Evolutionary conservation across 169 alveolate species (phyloP), one percentile per base, ranked within the genome.

Genomic region (Hepatocystis sp.): DNA sequence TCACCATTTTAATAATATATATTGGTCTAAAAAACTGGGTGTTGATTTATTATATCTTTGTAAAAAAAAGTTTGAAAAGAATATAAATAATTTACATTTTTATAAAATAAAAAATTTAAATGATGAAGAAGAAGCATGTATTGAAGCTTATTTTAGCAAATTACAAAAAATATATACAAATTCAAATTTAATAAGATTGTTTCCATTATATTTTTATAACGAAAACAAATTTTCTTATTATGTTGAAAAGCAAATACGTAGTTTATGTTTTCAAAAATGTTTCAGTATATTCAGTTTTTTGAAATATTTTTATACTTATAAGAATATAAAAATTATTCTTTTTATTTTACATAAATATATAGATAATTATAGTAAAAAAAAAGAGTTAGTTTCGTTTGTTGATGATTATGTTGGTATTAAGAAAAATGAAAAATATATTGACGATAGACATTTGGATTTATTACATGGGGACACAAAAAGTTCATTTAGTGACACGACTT

Each of bases 131-230:
- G 88, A 76, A 58, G 21, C 56, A 21, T 58, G 47, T 28, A 44
- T 76, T 7, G 88, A 76, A 56, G 44, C 7, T 10, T 76, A 76
- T 76, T 76, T 76, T 76, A 76, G 8, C 3, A 28, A 58, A 58
- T 44, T 76, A 49, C 88, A 76, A 58, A 58, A 58, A 58, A 23
- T 17, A 13, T 76, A 76, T 76, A 32, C 23, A 34, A 60, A 52
- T 42, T 76, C 88, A 10, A 76, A 76, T 30, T 76, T 76, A 25
- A 17, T 76, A 15, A 76, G 46, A 76, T 58, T 76, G 44, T 58
- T 76, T 32, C 88, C 88, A 25, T 64, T 76, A 19, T 58, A 76
- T 46, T 76, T 76, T 76, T 76, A 44, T 63, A 76, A 76, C 58
- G 88, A 76, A 4, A 44, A 30, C 2, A 76, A 28, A 46, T 76